Base-by-base conservation (phyloP, 2,329 filamentous ascomycete genomes). In the Colletotrichum caudatum region DNA sequence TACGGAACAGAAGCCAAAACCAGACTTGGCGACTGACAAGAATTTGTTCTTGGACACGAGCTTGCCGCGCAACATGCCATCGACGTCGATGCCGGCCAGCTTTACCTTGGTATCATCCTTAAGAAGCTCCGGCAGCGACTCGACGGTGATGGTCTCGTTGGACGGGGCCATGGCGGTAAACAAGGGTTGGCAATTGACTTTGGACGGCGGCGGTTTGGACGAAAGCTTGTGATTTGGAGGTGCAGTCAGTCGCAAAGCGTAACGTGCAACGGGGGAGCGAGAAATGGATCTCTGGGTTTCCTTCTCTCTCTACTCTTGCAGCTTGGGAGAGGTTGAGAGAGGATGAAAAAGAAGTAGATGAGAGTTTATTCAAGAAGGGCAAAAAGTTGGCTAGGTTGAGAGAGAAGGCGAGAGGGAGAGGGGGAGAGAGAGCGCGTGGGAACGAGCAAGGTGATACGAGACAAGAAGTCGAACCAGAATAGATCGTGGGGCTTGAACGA, bases 1-100 rank as follows among this genome's bases (percentile, higher is more conserved):
- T 75, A 97, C 94, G 26, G 93, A 96, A 85, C 95, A 97, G 86
- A 97, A 97, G 65, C 94, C 95, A 77, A 97, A 97, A 63, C 94
- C 95, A 56, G 90, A 88, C 53, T 89, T 82, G n/a, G 91, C 92
- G 64, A 97, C 89, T 39, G 93, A 94, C 48, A 97, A 85, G 81
- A 98, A 97, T 84, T 98, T 97, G 80, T 92, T 92, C 87, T 97
- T 97, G 76, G 94, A 94, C 82, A 97, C 91, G 73, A 97, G 88
- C 84, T 98, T 98, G 76, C 94, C 94, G 67, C 94, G 93, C 66
- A 97, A 86, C 63, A 94, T 90, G 74, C 94, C 94, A 79, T 98
- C 94, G 69, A 95, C 92, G 80, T 98, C 94, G 73, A 96, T 83
- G 51, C 94, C 95, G 12, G 93, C 94, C 51, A 98, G 88, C 82